Evolutionary conservation across 2,329 filamentous ascomycete genomes (phyloP).

Genomic region (Aspergillus oerlinghausenensis): DNA sequence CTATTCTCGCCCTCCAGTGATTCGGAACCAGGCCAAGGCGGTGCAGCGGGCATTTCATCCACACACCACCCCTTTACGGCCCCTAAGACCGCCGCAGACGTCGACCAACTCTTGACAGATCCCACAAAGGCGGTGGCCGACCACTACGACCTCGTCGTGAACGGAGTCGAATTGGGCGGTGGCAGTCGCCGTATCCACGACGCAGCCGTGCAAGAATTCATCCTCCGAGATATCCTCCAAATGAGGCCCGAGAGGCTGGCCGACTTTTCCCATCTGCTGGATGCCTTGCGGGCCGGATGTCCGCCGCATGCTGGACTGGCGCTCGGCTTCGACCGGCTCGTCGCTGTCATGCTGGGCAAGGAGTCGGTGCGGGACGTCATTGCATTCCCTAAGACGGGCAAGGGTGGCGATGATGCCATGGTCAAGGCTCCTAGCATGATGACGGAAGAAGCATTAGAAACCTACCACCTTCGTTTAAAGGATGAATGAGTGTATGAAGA

Average conservation of each 20-base stretch:
- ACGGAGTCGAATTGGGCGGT: constrained; percentile 89
- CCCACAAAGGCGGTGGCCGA: constrained; percentile 73
- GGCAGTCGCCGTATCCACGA: constrained; percentile 90
- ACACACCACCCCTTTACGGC: constrained; percentile 97
- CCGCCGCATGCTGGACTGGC: constrained; percentile 94
- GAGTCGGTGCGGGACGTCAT: constrained; percentile 87
- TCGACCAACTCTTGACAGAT: constrained; percentile 67
- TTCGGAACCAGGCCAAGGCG: constrained; percentile 73
- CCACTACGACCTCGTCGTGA: constrained; percentile 94
- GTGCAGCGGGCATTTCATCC: constrained; percentile 71
- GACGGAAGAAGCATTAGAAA: constrained; percentile 55
- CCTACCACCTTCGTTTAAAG: constrained; percentile 52
- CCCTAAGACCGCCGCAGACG: constrained; percentile 65
- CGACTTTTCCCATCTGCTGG: constrained; percentile 80
- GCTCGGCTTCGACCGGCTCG: constrained; percentile 81
- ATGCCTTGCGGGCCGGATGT: constrained; percentile 77
- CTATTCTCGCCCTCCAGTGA: constrained; percentile 73
- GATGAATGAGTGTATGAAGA: constrained; percentile 7
- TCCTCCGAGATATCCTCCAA: constrained; percentile 77
- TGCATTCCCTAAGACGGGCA: constrained; percentile 91
- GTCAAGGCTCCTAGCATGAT: constrained; percentile 71
- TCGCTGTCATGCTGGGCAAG: constrained; percentile 72
- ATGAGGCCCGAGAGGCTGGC: constrained; percentile 68
- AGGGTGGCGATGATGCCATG: constrained; percentile 79
- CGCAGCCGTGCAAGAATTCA: constrained; percentile 73